Percentiles rank a stretch among this genome's conserved stretches.
Evolutionary conservation across 2,329 filamentous ascomycete genomes (phyloP).

Genomic region (Ophiobolus disseminans): DNA sequence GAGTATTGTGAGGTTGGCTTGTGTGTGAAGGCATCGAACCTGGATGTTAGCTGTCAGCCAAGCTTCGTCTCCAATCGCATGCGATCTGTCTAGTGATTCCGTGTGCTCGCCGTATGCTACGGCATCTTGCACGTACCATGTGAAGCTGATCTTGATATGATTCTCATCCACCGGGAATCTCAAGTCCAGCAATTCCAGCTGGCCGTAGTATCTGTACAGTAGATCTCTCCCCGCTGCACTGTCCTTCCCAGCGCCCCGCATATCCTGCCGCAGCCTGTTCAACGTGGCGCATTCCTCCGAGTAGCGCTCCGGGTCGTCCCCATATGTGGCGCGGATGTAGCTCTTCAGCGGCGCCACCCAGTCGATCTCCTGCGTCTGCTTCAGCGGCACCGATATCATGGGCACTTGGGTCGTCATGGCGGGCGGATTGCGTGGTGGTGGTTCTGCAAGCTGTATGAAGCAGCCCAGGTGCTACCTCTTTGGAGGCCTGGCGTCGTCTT

Average conservation of each 20-base stretch:
- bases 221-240: slow-evolving; percentile 92
- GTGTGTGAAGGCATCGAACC: slow-evolving; percentile 99
- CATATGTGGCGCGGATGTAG: slow-evolving; percentile 93
- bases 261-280: slow-evolving; percentile 95
- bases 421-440: slow-evolving; percentile 6
- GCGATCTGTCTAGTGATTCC: background rate
- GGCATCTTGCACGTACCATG: slow-evolving; percentile 69
- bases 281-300: slow-evolving; percentile 92
- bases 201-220: slow-evolving; percentile 96
- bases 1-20: slow-evolving; percentile 98
- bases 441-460: slow-evolving; percentile 1
- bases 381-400: slow-evolving; percentile 94
- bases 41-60: slow-evolving; percentile 54
- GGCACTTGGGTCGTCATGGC: slow-evolving; percentile 66
- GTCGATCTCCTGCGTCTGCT: slow-evolving; percentile 96
- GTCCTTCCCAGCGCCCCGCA: slow-evolving; percentile 96
- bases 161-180: slow-evolving; percentile 98
- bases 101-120: background rate
- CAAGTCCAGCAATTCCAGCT: slow-evolving; percentile 91
- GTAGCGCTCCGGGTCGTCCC: slow-evolving; percentile 96
- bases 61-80: background rate
- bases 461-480: too few relatives aligned
- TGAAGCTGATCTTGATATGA: slow-evolving; percentile 98
- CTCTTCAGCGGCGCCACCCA: slow-evolving; percentile 91
- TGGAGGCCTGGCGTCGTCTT: slow-evolving; percentile 15